Percentiles rank a stretch among this genome's conserved stretches.
These are phyloP conservation scores for Kurtzmaniella quercitrusa DNA, from an alignment of 1,139 yeast species.

Conservation along the genomic window DNA sequence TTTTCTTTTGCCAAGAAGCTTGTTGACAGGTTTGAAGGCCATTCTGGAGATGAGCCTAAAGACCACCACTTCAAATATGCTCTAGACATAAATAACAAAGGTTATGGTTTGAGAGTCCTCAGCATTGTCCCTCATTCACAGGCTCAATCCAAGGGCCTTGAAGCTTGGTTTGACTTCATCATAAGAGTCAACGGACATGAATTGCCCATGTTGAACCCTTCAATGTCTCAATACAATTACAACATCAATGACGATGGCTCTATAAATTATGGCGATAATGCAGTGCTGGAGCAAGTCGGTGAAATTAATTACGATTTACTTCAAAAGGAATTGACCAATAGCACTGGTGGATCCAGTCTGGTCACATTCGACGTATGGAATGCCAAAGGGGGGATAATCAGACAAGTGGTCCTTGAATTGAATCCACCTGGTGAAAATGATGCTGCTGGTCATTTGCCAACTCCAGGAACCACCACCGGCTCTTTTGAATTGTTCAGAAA, in stretches of 20 bases:
- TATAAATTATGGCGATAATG: conserved; percentile 34
- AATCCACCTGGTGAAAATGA: conserved; percentile 15
- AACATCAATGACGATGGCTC: conserved; percentile 43
- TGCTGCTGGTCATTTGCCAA: conserved; percentile 6
- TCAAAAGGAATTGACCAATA: conserved; percentile 26
- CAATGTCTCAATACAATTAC: conserved; percentile 28
- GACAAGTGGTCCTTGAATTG: conserved; percentile 49
- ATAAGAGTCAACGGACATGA: conserved; percentile 75
- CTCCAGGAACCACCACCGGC: conserved; percentile 5
- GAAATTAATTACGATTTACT: conserved; percentile 32
- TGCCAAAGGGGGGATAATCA: conserved; percentile 76
- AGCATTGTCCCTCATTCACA: conserved; percentile 38
- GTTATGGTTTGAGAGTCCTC: conserved; percentile 41
- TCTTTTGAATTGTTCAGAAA: conserved; percentile 15
- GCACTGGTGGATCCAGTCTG: conserved; percentile 19
- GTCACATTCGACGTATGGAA: conserved; percentile 75
- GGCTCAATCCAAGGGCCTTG: conserved; percentile 46
- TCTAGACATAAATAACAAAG: conserved; percentile 36
- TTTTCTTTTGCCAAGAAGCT: conserved; percentile 84
- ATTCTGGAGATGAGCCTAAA: conserved; percentile 19
- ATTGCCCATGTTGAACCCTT: conserved; percentile 48
- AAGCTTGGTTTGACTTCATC: conserved; percentile 84
- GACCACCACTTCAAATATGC: conserved; percentile 56
- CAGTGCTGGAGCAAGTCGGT: conserved; percentile 36
- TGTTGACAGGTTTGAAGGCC: conserved; percentile 70